phyloP scores from a whole-genome alignment of 2,329 filamentous ascomycete species.

The Fusarium decemcellulare region DNA sequence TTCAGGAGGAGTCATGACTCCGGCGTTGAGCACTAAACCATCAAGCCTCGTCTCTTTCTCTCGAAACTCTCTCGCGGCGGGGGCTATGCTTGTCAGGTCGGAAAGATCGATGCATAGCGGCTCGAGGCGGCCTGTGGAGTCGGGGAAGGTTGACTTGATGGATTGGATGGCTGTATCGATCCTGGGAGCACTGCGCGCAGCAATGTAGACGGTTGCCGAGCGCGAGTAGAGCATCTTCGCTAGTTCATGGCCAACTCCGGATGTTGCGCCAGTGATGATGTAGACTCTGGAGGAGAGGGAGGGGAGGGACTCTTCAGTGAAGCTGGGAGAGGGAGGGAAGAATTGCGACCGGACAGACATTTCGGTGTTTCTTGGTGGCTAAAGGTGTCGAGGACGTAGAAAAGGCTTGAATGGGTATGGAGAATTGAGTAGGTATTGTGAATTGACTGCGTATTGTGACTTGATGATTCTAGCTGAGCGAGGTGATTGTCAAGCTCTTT shows the following conservation, averaged over 20 bases:
- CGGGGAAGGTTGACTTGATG: constrained; percentile 18
- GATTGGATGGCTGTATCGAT: constrained; percentile 24
- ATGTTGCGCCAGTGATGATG: constrained; percentile 40
- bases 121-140: constrained; percentile 29
- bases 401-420: neutral
- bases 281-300: constrained; percentile 28
- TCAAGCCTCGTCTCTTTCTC: constrained; percentile 29
- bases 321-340: constrained; percentile 34
- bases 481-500: neutral
- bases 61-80: constrained; percentile 5
- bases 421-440: too few species aligned
- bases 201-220: constrained; percentile 33
- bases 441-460: too few species aligned
- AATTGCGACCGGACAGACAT: constrained; percentile 35
- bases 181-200: constrained; percentile 23
- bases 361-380: neutral
- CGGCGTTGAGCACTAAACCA: constrained; percentile 37
- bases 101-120: constrained; percentile 32
- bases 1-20: constrained; percentile 36
- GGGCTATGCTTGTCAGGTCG: constrained; percentile 22
- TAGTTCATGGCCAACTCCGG: constrained; percentile 34
- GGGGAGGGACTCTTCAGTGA: constrained; percentile 34
- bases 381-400: neutral
- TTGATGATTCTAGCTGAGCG: neutral
- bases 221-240: constrained; percentile 37